Conservation (phyloP, 805 yeast genomes). For the Saccharomycopsis amapae region DNA sequence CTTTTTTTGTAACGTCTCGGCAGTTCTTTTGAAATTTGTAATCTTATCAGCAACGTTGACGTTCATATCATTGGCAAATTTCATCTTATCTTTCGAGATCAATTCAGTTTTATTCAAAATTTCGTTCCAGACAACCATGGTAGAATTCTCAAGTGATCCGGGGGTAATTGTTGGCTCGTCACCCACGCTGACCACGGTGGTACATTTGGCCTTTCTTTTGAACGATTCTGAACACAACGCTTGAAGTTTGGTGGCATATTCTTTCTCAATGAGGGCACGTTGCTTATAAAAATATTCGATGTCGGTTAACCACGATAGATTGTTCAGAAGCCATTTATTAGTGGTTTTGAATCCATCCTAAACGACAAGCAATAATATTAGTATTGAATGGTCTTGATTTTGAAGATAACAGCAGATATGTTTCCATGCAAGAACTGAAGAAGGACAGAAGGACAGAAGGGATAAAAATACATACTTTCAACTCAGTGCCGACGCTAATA, state of each 20-base stretch:
- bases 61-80: constrained; percentile 53
- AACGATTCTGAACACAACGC: constrained; percentile 62
- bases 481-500: constrained; percentile 26
- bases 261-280: constrained; percentile 74
- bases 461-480: constrained; percentile 17
- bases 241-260: constrained; percentile 64
- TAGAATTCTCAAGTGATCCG: constrained; percentile 86
- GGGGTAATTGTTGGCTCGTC: constrained; percentile 88
- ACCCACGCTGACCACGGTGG: constrained; percentile 76
- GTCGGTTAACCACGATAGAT: constrained; percentile 69
- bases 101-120: constrained; percentile 76
- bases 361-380: neutral
- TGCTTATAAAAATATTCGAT: constrained; percentile 79
- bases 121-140: constrained; percentile 86
- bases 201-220: constrained; percentile 63
- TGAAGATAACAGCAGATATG: neutral
- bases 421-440: neutral
- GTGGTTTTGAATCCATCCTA: constrained; percentile 50
- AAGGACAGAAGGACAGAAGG: neutral
- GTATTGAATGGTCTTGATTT: neutral
- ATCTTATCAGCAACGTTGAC: constrained; percentile 57
- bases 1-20: constrained; percentile 45
- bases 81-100: constrained; percentile 58
- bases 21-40: constrained; percentile 43
- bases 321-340: constrained; percentile 69